Evolutionary conservation across 202 grass and related monocot species (phyloP), one percentile per base, ranked within the genome.

Genomic region (Dendrocalamus latiflorus): DNA sequence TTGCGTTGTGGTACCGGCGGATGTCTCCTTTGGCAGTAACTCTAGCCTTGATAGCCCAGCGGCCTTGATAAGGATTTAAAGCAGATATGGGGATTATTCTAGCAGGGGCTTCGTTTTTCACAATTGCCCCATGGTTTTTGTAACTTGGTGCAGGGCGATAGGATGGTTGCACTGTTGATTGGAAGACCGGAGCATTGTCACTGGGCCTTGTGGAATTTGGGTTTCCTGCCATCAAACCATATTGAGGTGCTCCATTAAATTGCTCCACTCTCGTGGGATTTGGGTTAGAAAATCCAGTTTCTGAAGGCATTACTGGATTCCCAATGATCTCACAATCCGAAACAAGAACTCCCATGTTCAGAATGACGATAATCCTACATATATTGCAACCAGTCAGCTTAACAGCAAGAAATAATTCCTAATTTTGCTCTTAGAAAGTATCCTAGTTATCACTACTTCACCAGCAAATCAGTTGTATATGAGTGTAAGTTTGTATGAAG

Each of bases 41-140:
- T n/a, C n/a, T n/a, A n/a, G n/a, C n/a, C n/a, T n/a, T n/a, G n/a
- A n/a, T n/a, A n/a, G n/a, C n/a, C n/a, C n/a, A n/a, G n/a, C n/a
- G n/a, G n/a, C n/a, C n/a, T n/a, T n/a, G n/a, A n/a, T n/a, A n/a
- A n/a, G n/a, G n/a, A n/a, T n/a, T n/a, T 98, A 91, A 79, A 49
- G 79, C 74, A 54, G 89, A 69, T 83, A 99, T 95, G 36, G 93
- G 91, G 77, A 98, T 93, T 86, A 95, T 90, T 70, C 89, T 85
- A 85, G 96, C 91, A 60, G 96, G 96, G 59, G 93, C 96, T 70
- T 95, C 86, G 16, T 99, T 99, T 89, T 95, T 95, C 61, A 90
- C 88, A 75, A 99, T 95, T 56, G 93, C 73, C 26, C 93, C 93
- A 34, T 89, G 89, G 68, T 71, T 90, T 84, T 77, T 99, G 87